Base-by-base conservation (phyloP, 2,329 filamentous ascomycete species). In the Exophiala bonariae region DNA sequence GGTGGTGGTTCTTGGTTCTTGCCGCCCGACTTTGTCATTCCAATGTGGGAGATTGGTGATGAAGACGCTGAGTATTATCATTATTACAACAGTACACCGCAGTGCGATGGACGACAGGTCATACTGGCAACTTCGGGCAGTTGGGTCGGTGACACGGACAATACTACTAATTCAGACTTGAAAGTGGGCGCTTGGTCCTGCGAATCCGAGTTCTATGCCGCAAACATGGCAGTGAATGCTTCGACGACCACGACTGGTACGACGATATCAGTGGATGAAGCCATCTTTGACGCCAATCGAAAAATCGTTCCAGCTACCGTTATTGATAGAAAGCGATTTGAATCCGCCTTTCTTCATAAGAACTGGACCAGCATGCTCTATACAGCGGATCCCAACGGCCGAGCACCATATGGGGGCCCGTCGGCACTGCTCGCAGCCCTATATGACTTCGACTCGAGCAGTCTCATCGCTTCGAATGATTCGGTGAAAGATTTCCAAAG, bases 391-490 rank as follows among this genome's bases (percentile, higher is more conserved):
- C 41, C 31, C 3, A 35, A 31, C 17, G 5, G 40, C 3, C 3
- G 56, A 3, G 28, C 38, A 3, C 28, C 28, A 9, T 37, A 20
- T 5, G 58, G 55, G 17, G 58, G 58, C 7, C 18, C 50, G 1
- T 34, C 49, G 2, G 40, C 57, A 9, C 26, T 60, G 0, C 44
- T 59, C 1, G 57, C 56, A 1, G 58, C 58, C 3, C 22, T 57
- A 2, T 60, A 59, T 17, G 39, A 58, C 17, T 58, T 58, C 26
- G 52, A 58, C 14, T 26, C 41, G 10, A 17, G 26, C 16, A 37
- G 23, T 19, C 37, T 47, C 36, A 37, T 47, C 10, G 43, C 34
- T 7, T 18, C 8, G 4, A 26, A 17, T 14, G 20, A 20, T 33
- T 19, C 47, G 11, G 26, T 41, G 22, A 17, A 42, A 10, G 19